Evolutionary conservation across 2,329 filamentous ascomycete genomes (phyloP).

Genomic region (Neopestalotiopsis rosae): DNA sequence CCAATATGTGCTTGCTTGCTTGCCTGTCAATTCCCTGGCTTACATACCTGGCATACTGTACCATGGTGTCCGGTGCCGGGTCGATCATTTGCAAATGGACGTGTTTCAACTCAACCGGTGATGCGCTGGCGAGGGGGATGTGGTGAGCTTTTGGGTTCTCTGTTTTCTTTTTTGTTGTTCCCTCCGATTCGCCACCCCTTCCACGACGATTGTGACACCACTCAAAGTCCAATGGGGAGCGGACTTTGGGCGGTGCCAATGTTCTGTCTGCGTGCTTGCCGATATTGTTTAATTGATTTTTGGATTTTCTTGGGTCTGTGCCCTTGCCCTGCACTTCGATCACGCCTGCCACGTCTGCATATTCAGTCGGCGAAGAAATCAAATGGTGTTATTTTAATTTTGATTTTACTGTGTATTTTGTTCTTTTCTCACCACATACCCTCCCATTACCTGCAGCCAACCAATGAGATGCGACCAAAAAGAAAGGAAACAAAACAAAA

Average conservation of each 20-base stretch:
- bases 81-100: neutral
- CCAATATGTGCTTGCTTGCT: neutral
- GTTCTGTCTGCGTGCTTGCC: neutral
- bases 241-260: neutral
- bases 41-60: neutral
- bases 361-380: neutral
- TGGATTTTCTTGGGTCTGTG: neutral
- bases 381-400: neutral
- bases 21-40: neutral
- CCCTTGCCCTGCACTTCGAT: neutral
- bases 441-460: neutral
- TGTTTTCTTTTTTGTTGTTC: neutral
- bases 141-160: neutral
- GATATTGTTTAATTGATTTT: neutral
- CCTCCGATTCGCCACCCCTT: neutral
- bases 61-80: neutral
- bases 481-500: neutral
- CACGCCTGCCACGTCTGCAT: conserved; percentile 1
- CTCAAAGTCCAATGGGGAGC: neutral
- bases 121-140: conserved; percentile 8
- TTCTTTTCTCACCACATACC: too few relatives aligned
- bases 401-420: neutral
- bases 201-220: neutral
- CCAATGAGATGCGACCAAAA: neutral
- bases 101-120: conserved; percentile 9